phyloP scores from a whole-genome alignment of 768 basidiomycete genomes.

The Cystoderma amianthinum region DNA sequence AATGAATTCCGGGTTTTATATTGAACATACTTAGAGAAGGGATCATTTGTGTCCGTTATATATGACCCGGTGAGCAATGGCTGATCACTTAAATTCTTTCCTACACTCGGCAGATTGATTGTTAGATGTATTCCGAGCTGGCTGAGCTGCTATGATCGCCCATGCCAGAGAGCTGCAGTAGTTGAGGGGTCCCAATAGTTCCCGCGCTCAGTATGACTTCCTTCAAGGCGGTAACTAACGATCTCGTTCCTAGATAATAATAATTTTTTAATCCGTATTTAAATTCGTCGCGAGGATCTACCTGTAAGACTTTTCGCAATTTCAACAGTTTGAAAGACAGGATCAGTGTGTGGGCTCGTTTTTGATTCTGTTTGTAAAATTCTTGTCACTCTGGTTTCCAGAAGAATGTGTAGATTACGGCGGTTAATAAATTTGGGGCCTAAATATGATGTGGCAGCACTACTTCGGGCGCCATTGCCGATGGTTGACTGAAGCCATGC shows the following conservation, averaged over 20 bases:
- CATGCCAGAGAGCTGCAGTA: constrained; percentile 22
- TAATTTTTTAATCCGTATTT: background rate
- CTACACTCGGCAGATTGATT: constrained; percentile 17
- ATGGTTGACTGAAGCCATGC: constrained; percentile 15
- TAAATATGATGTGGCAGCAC: constrained; percentile 18
- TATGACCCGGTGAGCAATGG: constrained; percentile 12
- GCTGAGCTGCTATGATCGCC: constrained; percentile 13
- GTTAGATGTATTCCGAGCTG: constrained; percentile 11
- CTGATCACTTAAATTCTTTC: constrained; percentile 16
- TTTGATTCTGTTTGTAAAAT: constrained; percentile 9
- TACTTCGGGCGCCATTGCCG: constrained; percentile 13
- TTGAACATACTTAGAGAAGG: constrained; percentile 9
- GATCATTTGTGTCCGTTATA: constrained; percentile 17
- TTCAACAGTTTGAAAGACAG: constrained; percentile 1
- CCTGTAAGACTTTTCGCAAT: background rate
- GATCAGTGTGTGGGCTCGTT: background rate
- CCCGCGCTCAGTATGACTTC: constrained; percentile 26
- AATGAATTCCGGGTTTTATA: no score
- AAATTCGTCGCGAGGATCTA: background rate
- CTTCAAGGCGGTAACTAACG: constrained; percentile 12
- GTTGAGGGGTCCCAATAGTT: constrained; percentile 18
- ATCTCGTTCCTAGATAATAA: background rate
- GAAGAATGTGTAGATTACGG: constrained; percentile 15
- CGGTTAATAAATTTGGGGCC: constrained; percentile 10
- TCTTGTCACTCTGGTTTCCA: constrained; percentile 18